Base-by-base conservation (phyloP, 2,329 filamentous ascomycete species). In the Epichloe gansuensis region DNA sequence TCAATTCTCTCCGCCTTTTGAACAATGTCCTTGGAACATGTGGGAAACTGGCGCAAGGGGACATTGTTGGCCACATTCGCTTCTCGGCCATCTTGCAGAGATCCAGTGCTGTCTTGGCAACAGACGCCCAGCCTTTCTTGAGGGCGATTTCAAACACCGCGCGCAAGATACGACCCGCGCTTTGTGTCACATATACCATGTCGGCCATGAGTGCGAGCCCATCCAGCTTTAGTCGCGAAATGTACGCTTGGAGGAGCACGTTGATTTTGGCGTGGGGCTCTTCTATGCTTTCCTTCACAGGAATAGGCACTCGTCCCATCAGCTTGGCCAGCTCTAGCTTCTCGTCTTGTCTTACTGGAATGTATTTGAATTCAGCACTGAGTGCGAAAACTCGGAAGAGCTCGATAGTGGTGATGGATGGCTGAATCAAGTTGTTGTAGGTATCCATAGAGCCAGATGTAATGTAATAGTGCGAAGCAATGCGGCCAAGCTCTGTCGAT, bases 11-110 rank as follows among this genome's bases (percentile, higher is more conserved):
- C 93, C 3, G 91, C 86, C 70, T 97, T 97, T 59, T 88, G 83
- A 48, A 97, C 75, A 51, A 97, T 88, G 54, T 97, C 91, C 42
- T 82, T 76, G 3, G 91, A 83, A 63, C 90, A 95, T 41, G 75
- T 73, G 3, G 86, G 81, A 64, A 98, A 98, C 63, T 98, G 93
- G 51, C 93, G 82, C 35, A 98, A 75, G 11, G 94, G 39, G 89
- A 88, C 93, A 97, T 98, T 5, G 91, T 97, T 13, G 91, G 91
- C 93, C 93, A 98, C 94, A 98, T 98, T 48, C 94, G 81, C 76
- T 95, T 95, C 74, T 98, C 93, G 0, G 91, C 93, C 89, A 95
- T 97, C 73, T 98, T 98, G 73, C 94, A 98, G 51, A 98, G 78
- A 61, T 95, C 88, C 43, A 98, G 75, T 0, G 93, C 91, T 56